Evolutionary conservation across 2,329 filamentous ascomycete genomes (phyloP).

Genomic region (Pseudogymnoascus sp.): DNA sequence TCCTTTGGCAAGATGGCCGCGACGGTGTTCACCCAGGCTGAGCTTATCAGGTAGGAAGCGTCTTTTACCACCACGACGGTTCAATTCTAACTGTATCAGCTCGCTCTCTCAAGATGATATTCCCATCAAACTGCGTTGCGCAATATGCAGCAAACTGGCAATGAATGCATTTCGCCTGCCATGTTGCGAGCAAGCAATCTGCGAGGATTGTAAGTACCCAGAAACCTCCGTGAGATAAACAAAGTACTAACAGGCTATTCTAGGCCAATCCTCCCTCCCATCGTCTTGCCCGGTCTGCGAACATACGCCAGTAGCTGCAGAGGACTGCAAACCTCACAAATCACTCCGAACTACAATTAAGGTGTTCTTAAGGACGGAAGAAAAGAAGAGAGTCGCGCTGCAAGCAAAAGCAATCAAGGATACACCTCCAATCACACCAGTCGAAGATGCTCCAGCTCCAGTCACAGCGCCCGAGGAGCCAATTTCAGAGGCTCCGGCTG

Average conservation of each 20-base stretch:
- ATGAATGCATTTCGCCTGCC: slow-evolving; percentile 85
- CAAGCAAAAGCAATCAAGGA: slow-evolving; percentile 38
- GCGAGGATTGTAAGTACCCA: slow-evolving; percentile 63
- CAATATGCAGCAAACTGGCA: slow-evolving; percentile 83
- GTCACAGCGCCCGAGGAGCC: slow-evolving; percentile 10
- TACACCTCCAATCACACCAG: slow-evolving; percentile 29
- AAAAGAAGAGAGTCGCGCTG: slow-evolving; percentile 74
- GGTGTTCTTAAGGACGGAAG: slow-evolving; percentile 81
- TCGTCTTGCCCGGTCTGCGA: slow-evolving; percentile 87
- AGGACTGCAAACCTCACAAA: slow-evolving; percentile 84
- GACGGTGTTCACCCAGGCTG: slow-evolving; percentile 24
- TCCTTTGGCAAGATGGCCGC: slow-evolving; percentile 22
- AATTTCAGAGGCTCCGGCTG: not conserved
- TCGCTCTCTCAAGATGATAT: slow-evolving; percentile 58
- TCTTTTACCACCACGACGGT: not conserved
- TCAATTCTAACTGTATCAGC: slow-evolving; percentile 16
- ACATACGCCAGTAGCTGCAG: slow-evolving; percentile 77
- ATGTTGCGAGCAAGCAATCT: slow-evolving; percentile 93
- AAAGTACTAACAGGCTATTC: slow-evolving; percentile 19
- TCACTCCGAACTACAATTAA: slow-evolving; percentile 85
- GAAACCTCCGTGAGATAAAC: not conserved
- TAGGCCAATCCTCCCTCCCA: slow-evolving; percentile 69
- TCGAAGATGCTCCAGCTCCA: slow-evolving; percentile 16
- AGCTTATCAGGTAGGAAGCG: slow-evolving; percentile 28
- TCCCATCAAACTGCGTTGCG: slow-evolving; percentile 93